Percentiles rank a stretch among this genome's conserved stretches.
Evolutionary conservation across 306 rosid genomes (phyloP).

Genomic region (Clitoria ternatea): DNA sequence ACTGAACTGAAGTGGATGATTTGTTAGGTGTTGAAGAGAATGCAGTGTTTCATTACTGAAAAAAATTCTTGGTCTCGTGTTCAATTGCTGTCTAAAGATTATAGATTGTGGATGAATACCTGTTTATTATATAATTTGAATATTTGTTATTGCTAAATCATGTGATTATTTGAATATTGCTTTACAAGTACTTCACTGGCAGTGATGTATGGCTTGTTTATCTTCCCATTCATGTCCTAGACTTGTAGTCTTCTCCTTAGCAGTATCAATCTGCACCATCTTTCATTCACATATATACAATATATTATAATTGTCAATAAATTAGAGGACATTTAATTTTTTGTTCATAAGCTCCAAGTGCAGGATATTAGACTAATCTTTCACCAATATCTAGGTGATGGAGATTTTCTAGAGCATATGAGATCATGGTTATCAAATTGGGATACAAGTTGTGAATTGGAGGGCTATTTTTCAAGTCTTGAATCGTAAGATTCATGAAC

Average conservation of each 20-base stretch:
- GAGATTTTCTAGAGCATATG: too few species aligned
- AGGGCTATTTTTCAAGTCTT: too few species aligned
- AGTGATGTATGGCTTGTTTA: neutral
- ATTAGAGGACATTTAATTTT: neutral
- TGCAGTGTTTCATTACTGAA: neutral
- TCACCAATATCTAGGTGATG: neutral
- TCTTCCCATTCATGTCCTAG: neutral
- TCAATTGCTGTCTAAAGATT: neutral
- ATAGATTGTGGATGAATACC: neutral
- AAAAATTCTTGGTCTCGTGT: neutral
- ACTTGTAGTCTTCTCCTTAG: neutral
- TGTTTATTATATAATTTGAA: neutral
- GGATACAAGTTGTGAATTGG: too few species aligned
- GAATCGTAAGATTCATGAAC: too few species aligned
- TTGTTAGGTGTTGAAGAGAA: neutral
- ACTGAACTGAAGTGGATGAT: neutral
- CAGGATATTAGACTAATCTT: neutral
- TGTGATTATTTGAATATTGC: slow-evolving; percentile 13
- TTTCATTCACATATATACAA: neutral
- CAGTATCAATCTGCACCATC: neutral
- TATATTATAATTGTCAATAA: neutral
- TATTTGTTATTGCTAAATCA: neutral
- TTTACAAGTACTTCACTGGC: neutral
- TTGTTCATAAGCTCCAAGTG: neutral
- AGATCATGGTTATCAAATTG: too few species aligned